A percentile compares a stretch with the other conserved stretches of the same genome.
These are phyloP conservation scores for Candida chauliodis DNA, from an alignment of 805 yeast species.

Conservation along the genomic window DNA sequence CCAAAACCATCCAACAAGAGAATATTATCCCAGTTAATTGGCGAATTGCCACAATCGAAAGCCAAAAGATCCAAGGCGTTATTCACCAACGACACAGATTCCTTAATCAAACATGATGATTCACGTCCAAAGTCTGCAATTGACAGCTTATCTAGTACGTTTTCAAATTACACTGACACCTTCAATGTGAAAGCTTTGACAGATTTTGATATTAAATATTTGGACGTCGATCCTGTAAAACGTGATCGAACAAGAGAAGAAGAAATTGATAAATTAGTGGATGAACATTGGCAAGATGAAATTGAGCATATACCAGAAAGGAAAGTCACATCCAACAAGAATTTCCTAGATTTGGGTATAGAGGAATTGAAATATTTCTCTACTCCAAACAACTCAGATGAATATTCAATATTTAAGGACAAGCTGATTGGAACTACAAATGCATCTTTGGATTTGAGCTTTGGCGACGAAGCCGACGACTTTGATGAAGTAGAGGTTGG, in stretches of 20 bases:
- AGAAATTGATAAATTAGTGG: conserved; percentile 3
- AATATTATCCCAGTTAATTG: conserved; percentile 10
- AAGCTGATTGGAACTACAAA: conserved; percentile 5
- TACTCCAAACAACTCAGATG: conserved; percentile 17
- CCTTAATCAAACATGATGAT: conserved; percentile 6
- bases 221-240: conserved; percentile 30
- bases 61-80: conserved; percentile 6
- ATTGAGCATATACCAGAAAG: conserved; percentile 7
- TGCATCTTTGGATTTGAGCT: conserved; percentile 7
- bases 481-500: conserved; percentile 8
- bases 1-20: conserved; percentile 5
- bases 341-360: conserved; percentile 31
- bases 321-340: not conserved
- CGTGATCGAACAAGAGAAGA: conserved; percentile 4
- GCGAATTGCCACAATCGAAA: conserved; percentile 6
- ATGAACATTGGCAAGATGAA: conserved; percentile 7
- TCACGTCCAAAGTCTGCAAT: conserved; percentile 5
- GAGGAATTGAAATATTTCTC: conserved; percentile 21
- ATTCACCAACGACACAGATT: conserved; percentile 7
- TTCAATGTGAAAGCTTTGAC: conserved; percentile 21
- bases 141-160: conserved; percentile 12
- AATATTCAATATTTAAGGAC: conserved; percentile 13
- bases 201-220: conserved; percentile 4
- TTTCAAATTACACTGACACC: conserved; percentile 14
- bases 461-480: conserved; percentile 13